Base-by-base conservation (phyloP, 225 moss, liverwort and hornwort genomes). In the Asterella californica region DNA sequence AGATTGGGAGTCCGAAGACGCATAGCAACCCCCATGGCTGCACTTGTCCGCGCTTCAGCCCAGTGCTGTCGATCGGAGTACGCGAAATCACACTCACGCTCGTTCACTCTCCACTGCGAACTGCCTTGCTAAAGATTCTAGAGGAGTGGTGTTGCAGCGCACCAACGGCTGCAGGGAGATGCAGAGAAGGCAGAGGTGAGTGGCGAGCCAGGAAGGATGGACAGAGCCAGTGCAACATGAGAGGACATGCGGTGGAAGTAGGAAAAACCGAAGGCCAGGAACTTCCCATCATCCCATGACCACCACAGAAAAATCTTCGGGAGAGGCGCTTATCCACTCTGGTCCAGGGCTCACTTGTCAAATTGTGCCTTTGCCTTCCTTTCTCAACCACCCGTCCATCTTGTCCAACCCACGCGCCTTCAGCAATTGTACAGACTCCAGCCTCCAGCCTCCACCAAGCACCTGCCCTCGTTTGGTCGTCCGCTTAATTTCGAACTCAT, bases 1-100 rank as follows among this genome's bases (percentile, higher is more conserved):
- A 79, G 36, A 83, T 72, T 73, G 32, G 78, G 68, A 68, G 75
- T 60, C 30, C 83, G 83, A 75, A 83, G 72, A 71, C 85, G 83
- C 78, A 88, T 34, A 62, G 79, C 87, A 78, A 85, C 85, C 83
- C 76, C 84, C 85, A 85, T 88, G 75, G 72, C 74, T 75, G 73
- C 84, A 54, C 30, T 78, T n/a, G 42, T 57, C 46, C 4, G 14
- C 0, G 74, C 73, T 54, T 53, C 74, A 32, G 30, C 30, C 27
- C 52, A 15, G 17, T 8, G 8, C 29, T 36, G 22, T 50, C 25
- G 15, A 55, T 36, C 34, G 19, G 21, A 52, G 18, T 24, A 37
- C 0, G 17, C 5, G 10, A 68, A 47, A 46, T 67, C n/a, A 47
- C 64, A 29, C 38, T 15, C 2, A 6, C 34, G 34, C 55, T 30